Evolutionary conservation across 2,329 filamentous ascomycete species (phyloP).

Genomic region (Metarhizium robertsii): DNA sequence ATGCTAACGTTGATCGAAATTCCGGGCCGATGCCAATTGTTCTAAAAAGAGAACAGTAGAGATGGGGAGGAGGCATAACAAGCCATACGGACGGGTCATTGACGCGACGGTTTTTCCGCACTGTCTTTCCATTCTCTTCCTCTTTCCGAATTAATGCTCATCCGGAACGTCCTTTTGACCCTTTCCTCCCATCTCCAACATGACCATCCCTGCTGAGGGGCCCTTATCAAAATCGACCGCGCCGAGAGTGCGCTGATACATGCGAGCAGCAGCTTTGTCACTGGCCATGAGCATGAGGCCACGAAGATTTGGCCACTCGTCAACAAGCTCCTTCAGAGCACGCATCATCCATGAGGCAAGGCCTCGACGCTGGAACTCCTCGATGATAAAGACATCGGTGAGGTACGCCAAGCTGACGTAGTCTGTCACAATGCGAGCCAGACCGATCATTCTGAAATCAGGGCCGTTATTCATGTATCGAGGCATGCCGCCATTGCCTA

Average conservation of each 20-base stretch:
- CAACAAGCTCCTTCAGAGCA: slow-evolving; percentile 47
- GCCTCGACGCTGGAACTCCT: slow-evolving; percentile 49
- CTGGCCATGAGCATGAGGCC: slow-evolving; percentile 46
- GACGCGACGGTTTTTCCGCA: background rate
- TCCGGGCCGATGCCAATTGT: background rate
- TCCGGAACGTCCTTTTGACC: slow-evolving; percentile 24
- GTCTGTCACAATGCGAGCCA: slow-evolving; percentile 56
- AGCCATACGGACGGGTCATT: background rate
- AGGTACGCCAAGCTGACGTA: slow-evolving; percentile 57
- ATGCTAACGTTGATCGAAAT: background rate
- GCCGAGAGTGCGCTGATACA: slow-evolving; percentile 40
- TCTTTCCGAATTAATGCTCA: slow-evolving; percentile 14
- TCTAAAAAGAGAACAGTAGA: background rate
- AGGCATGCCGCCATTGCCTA: slow-evolving; percentile 22
- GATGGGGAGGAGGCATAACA: background rate
- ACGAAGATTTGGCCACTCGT: slow-evolving; percentile 49
- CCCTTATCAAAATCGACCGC: slow-evolving; percentile 34
- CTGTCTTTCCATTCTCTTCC: background rate
- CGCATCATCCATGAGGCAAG: slow-evolving; percentile 57
- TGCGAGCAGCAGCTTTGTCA: slow-evolving; percentile 25
- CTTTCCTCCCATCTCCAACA: slow-evolving; percentile 32
- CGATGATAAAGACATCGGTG: slow-evolving; percentile 58
- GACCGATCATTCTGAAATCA: slow-evolving; percentile 27
- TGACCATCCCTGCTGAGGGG: slow-evolving; percentile 27
- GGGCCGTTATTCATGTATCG: slow-evolving; percentile 20